These are phyloP conservation scores for Pleurotus eryngii DNA, from an alignment of 768 basidiomycete species.

Conservation along the genomic window DNA sequence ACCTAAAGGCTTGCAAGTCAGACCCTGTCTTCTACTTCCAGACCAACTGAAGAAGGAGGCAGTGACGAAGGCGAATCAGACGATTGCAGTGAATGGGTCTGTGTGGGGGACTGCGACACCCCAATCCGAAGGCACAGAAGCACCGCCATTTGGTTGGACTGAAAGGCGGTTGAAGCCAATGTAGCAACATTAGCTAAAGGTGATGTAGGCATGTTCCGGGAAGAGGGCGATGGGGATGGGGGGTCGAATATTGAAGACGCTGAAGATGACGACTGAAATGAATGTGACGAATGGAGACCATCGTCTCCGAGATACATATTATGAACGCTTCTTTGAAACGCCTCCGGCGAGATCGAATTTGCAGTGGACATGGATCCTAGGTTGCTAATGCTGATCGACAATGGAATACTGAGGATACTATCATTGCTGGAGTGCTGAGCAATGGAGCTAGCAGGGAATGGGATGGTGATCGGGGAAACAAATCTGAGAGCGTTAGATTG, in stretches of 20 bases:
- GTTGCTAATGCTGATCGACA: too few species aligned
- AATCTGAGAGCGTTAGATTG: background rate
- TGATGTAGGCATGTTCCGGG: conserved; percentile 1
- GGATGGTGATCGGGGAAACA: background rate
- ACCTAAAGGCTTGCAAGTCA: conserved; percentile 1
- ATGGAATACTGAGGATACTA: background rate
- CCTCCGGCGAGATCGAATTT: background rate
- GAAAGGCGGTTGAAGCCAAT: background rate
- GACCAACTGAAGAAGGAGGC: background rate
- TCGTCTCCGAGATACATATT: background rate
- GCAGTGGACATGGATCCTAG: too few species aligned
- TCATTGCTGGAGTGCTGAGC: background rate
- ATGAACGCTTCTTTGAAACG: too few species aligned
- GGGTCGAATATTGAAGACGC: conserved; percentile 1
- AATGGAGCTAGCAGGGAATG: background rate
- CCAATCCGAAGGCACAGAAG: background rate
- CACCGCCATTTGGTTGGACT: background rate
- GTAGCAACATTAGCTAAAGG: background rate
- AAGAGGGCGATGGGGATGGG: conserved; percentile 2
- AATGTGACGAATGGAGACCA: background rate
- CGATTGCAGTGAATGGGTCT: background rate
- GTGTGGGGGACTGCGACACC: background rate
- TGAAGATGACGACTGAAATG: conserved; percentile 1
- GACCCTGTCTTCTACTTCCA: background rate
- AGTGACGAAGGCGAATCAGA: background rate